Percentiles rank a stretch among this genome's conserved stretches.
phyloP scores from a whole-genome alignment of 2,329 filamentous ascomycete genomes.

The Huntiella abstrusa region DNA sequence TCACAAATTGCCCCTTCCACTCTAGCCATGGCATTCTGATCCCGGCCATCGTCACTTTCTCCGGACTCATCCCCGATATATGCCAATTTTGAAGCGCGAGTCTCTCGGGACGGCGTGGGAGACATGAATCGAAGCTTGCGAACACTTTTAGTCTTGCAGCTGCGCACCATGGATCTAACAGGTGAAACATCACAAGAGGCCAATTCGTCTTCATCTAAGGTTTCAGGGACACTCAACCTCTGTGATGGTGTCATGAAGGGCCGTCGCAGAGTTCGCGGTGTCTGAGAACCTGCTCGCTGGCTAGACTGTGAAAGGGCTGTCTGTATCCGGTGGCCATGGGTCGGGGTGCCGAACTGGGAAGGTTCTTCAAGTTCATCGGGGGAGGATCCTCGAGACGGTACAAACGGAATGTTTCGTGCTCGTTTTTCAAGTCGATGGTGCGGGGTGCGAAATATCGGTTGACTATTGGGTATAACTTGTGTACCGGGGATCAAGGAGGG shows the following conservation, averaged over 20 bases:
- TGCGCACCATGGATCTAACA: background rate
- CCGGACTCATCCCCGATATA: no score
- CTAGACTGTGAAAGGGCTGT: background rate
- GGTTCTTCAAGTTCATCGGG: background rate
- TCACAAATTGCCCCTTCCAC: no score
- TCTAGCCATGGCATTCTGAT: no score
- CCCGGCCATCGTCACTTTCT: no score
- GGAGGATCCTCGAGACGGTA: background rate
- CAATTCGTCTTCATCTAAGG: conserved; percentile 8
- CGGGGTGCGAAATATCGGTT: background rate
- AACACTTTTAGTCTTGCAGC: no score
- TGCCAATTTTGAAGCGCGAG: no score
- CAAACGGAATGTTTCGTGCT: background rate
- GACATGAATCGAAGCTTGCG: no score
- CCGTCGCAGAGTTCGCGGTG: conserved; percentile 1
- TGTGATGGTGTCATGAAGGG: conserved; percentile 5
- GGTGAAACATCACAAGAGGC: conserved; percentile 2
- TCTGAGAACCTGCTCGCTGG: background rate
- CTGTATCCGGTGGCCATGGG: background rate
- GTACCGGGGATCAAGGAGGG: background rate
- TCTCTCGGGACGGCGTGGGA: no score
- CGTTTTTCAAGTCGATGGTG: background rate
- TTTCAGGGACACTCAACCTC: conserved; percentile 2
- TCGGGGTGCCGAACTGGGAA: background rate
- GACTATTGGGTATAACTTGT: background rate